phyloP scores from a whole-genome alignment of 257 asterid species.

The Gynochthodes officinalis region DNA sequence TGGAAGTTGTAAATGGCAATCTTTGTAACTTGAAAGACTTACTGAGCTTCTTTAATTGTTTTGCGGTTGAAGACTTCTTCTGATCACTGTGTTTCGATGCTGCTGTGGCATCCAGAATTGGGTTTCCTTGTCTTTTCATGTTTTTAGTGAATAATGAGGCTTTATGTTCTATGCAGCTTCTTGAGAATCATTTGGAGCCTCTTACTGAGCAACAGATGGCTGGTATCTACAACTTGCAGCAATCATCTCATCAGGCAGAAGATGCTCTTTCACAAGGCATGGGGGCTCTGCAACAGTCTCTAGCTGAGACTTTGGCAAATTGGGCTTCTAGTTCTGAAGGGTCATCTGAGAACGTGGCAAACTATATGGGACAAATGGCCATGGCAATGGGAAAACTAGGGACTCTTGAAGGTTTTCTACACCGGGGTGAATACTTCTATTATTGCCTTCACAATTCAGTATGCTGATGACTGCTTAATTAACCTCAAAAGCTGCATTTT shows the following conservation, averaged over 20 bases:
- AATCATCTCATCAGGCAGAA: too few relatives aligned
- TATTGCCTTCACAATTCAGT: background rate
- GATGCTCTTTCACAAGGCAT: constrained; percentile 89
- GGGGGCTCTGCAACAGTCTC: constrained; percentile 84
- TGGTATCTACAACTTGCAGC: constrained; percentile 62
- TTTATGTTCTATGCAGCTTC: constrained; percentile 52
- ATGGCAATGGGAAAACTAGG: constrained; percentile 99
- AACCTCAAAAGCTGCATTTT: background rate
- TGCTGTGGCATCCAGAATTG: background rate
- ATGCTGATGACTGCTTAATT: background rate
- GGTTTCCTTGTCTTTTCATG: background rate
- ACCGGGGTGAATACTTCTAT: constrained; percentile 46
- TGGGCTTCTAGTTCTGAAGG: constrained; percentile 59
- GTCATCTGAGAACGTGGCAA: constrained; percentile 80
- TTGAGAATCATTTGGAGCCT: constrained; percentile 75
- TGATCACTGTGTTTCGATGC: too few relatives aligned
- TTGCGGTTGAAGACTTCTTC: too few relatives aligned
- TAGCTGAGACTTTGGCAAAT: constrained; percentile 74
- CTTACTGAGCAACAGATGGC: constrained; percentile 71
- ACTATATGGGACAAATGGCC: constrained; percentile 97
- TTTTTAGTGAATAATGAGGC: constrained; percentile 11
- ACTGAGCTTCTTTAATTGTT: too few relatives aligned
- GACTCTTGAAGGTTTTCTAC: constrained; percentile 72
- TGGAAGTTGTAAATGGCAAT: too few relatives aligned
- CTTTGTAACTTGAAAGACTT: too few relatives aligned